Percentiles rank a stretch among this genome's conserved stretches.
These are phyloP conservation scores for Backusella liffmaniae DNA, from an alignment of 192 early-diverging fungal species.

Conservation along the genomic window DNA sequence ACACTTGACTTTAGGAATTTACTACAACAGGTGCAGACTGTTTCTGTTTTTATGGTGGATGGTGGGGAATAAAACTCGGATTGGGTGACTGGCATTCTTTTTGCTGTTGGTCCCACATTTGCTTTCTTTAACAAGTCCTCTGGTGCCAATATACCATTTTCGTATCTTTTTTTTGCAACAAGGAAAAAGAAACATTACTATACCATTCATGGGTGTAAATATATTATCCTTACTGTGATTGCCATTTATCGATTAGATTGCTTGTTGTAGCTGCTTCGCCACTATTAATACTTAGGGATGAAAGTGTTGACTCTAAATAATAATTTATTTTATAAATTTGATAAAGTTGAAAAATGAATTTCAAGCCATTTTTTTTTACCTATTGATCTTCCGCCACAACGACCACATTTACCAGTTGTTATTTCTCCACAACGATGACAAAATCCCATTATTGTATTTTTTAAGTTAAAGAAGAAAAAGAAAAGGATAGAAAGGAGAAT, in stretches of 20 bases:
- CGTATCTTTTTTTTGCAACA: background rate
- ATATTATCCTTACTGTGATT: slow-evolving; percentile 29
- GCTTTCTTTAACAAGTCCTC: slow-evolving; percentile 7
- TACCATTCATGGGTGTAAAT: no score
- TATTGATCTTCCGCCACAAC: slow-evolving; percentile 50
- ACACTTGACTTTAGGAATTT: background rate
- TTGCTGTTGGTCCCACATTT: slow-evolving; percentile 10
- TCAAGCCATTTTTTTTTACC: slow-evolving; percentile 27
- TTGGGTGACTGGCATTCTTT: slow-evolving; percentile 3
- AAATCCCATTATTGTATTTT: slow-evolving; percentile 42
- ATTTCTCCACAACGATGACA: slow-evolving; percentile 55
- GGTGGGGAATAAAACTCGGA: slow-evolving; percentile 1
- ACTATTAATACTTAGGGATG: slow-evolving; percentile 2
- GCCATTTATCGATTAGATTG: slow-evolving; percentile 14
- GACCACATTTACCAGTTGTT: slow-evolving; percentile 42
- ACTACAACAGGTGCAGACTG: slow-evolving; percentile 6
- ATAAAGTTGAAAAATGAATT: background rate
- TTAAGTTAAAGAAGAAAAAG: background rate
- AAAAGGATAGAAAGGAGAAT: background rate
- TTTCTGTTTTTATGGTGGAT: background rate
- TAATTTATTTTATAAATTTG: background rate
- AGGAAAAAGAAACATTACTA: no score
- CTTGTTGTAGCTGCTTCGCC: background rate
- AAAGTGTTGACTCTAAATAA: slow-evolving; percentile 17
- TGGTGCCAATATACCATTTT: slow-evolving; percentile 8